Base-by-base conservation (phyloP, 768 basidiomycete genomes). In the Rhodotorula kratochvilovae region DNA sequence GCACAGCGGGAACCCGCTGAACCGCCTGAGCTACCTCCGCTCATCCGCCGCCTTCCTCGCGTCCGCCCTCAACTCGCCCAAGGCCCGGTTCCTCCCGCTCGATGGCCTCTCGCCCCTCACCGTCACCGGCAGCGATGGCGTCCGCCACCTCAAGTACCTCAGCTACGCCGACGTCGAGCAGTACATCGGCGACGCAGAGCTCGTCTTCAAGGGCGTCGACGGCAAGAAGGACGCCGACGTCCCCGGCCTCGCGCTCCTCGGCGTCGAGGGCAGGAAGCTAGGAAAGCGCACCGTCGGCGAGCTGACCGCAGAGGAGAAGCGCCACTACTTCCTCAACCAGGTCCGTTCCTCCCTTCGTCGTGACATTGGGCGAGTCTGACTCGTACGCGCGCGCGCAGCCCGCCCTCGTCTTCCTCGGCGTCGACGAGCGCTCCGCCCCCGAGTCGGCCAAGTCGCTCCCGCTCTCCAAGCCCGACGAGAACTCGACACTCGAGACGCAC, bases 31-130 rank as follows among this genome's bases (percentile, higher is more conserved):
- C 2, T 82, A 81, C 75, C 90, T 65, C 87, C 89, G 54, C 81
- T 91, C 87, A 6, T 91, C 90, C 23, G 85, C 86, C 39, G 79
- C 84, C 15, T 91, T 93, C 80, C 84, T 97, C 59, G 90, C 91
- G 68, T 83, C 87, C 29, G 83, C 92, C 74, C 81, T 89, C 48
- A 79, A 77, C 25, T 83, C 86, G 21, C 84, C 86, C 0, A 78
- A 85, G 6, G 85, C 92, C 1, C 83, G 85, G 57, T 97, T 94
- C 55, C 43, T 78, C 89, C 79, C 95, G 53, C 73, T 93, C 27
- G 87, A 88, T 61, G 81, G 82, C 36, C 88, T 89, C 5, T 84
- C 89, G 78, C 90, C 89, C 19, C 85, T 93, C 66, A 80, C 86
- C 33, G 77, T 83, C 12, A 16, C 27, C 21, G 17, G 16, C 4